These are phyloP conservation scores for Neonectria sp. DNA, from an alignment of 2,329 filamentous ascomycete species.

Conservation along the genomic window DNA sequence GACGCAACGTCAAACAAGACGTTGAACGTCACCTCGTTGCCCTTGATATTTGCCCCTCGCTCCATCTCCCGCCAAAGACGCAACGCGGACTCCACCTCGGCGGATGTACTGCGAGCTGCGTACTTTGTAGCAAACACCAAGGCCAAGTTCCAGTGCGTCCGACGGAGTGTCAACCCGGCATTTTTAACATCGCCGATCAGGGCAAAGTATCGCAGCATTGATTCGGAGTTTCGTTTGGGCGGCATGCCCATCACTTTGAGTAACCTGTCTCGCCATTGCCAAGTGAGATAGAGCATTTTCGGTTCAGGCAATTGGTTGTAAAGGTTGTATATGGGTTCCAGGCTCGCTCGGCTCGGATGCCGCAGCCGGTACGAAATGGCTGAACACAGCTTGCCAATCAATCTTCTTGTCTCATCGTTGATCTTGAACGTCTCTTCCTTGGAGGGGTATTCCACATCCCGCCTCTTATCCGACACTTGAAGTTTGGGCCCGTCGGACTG, in stretches of 20 bases:
- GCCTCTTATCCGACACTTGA: slow-evolving; percentile 64
- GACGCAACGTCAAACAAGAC: slow-evolving; percentile 91
- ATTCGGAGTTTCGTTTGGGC: slow-evolving; percentile 67
- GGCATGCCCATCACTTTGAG: slow-evolving; percentile 78
- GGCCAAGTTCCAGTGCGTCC: slow-evolving; percentile 86
- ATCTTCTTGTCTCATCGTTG: slow-evolving; percentile 53
- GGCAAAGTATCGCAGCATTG: slow-evolving; percentile 87
- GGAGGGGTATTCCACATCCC: slow-evolving; percentile 64
- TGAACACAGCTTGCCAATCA: slow-evolving; percentile 57
- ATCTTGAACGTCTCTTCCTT: slow-evolving; percentile 56
- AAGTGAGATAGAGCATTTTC: slow-evolving; percentile 65
- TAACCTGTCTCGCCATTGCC: slow-evolving; percentile 72
- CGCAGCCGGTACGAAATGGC: slow-evolving; percentile 59
- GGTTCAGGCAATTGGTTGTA: slow-evolving; percentile 68
- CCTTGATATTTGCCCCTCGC: slow-evolving; percentile 72
- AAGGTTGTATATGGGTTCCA: slow-evolving; percentile 63
- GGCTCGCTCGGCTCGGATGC: slow-evolving; percentile 57
- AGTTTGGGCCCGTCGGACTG: slow-evolving; percentile 64
- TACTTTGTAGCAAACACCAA: slow-evolving; percentile 85
- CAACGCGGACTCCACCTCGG: slow-evolving; percentile 73
- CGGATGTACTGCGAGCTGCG: slow-evolving; percentile 72
- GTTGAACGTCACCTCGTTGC: slow-evolving; percentile 89
- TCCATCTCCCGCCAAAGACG: slow-evolving; percentile 94
- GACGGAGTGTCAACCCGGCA: slow-evolving; percentile 77
- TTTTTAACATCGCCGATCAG: slow-evolving; percentile 87